Conservation (phyloP, 495 filamentous ascomycete species). For the Xylaria curta region DNA sequence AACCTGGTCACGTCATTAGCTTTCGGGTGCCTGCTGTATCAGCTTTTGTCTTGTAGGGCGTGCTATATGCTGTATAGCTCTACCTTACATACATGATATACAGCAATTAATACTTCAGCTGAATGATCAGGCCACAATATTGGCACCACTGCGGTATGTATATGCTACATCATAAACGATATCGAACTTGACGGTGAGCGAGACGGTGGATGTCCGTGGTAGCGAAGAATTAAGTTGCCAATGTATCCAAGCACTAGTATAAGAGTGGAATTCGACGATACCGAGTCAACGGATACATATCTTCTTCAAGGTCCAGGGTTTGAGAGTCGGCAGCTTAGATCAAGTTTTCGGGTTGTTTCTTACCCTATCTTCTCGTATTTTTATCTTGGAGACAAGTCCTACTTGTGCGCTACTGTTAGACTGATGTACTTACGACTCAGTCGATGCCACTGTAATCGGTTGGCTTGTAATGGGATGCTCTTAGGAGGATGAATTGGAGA, state of each 20-base stretch:
- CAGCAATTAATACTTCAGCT: slow-evolving; percentile 13
- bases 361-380: slow-evolving; percentile 14
- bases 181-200: slow-evolving; percentile 8
- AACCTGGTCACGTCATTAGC: neutral
- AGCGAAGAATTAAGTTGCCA: neutral
- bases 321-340: slow-evolving; percentile 3
- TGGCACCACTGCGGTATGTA: slow-evolving; percentile 19
- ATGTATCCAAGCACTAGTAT: neutral
- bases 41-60: neutral
- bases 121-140: slow-evolving; percentile 22
- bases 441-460: neutral
- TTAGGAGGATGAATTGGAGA: neutral
- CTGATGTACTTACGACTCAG: neutral
- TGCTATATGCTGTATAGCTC: neutral
- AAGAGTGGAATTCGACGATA: slow-evolving; percentile 8
- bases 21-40: slow-evolving; percentile 1
- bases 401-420: neutral
- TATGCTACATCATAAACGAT: neutral
- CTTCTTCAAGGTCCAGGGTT: slow-evolving; percentile 7
- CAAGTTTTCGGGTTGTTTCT: neutral
- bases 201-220: neutral
- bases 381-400: neutral
- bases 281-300: slow-evolving; percentile 18
- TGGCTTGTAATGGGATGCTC: neutral
- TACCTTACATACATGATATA: neutral